Conservation (phyloP, 2,329 filamentous ascomycete genomes). For the Cladophialophora immunda region DNA sequence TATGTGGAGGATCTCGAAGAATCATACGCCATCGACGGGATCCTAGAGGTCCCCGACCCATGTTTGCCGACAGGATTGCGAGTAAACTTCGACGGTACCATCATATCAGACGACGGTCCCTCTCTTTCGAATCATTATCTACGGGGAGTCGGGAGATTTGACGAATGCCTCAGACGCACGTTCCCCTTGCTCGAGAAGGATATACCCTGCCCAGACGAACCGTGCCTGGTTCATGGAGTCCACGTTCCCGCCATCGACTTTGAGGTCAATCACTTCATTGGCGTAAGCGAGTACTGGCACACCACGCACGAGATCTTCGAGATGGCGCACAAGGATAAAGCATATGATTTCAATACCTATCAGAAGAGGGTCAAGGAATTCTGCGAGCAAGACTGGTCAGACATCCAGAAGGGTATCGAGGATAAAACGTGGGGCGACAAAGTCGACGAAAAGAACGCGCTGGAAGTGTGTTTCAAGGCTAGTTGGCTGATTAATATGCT, state of each 20-base stretch:
- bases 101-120: constrained; percentile 51
- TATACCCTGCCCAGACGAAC: constrained; percentile 79
- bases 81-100: constrained; percentile 75
- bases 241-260: constrained; percentile 97
- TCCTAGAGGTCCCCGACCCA: constrained; percentile 82
- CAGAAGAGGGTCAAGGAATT: constrained; percentile 85
- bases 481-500: constrained; percentile 97
- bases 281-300: constrained; percentile 98
- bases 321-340: constrained; percentile 75
- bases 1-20: constrained; percentile 82
- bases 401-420: constrained; percentile 73
- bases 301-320: constrained; percentile 95
- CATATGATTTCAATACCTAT: constrained; percentile 90
- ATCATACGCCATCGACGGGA: constrained; percentile 65
- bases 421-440: constrained; percentile 77
- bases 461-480: constrained; percentile 95
- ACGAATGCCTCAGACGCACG: constrained; percentile 82
- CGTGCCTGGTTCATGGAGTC: constrained; percentile 88
- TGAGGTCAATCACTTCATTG: constrained; percentile 95
- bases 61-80: constrained; percentile 83
- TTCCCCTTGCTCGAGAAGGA: constrained; percentile 91
- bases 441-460: constrained; percentile 75
- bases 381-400: constrained; percentile 82
- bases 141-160: constrained; percentile 84
- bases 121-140: constrained; percentile 56